Conservation (phyloP, 192 early-diverging fungal genomes). For the Umbelopsis ramanniana region DNA sequence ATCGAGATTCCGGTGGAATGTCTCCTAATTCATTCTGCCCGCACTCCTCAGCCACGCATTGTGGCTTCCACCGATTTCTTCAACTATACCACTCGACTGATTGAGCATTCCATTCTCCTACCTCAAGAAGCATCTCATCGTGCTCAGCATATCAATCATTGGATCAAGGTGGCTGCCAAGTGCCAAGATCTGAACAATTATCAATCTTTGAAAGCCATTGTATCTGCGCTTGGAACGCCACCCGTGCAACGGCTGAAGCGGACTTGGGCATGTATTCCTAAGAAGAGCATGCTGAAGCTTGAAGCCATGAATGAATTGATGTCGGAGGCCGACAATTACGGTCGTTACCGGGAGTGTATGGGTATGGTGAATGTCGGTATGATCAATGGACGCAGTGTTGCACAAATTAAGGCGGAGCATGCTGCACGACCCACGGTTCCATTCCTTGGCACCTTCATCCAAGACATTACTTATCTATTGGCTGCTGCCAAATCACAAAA, state of each 20-base stretch:
- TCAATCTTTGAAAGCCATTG: constrained; percentile 73
- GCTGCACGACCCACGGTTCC: constrained; percentile 66
- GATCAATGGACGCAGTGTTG: constrained; percentile 28
- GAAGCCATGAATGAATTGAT: constrained; percentile 61
- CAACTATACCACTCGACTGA: constrained; percentile 75
- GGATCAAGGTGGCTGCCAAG: constrained; percentile 73
- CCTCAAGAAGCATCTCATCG: constrained; percentile 60
- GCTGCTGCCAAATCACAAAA: constrained; percentile 62
- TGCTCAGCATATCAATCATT: constrained; percentile 67
- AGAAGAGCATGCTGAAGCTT: constrained; percentile 63
- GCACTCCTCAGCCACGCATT: constrained; percentile 64
- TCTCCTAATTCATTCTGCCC: constrained; percentile 65
- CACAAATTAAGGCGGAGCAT: constrained; percentile 35
- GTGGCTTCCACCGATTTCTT: constrained; percentile 77
- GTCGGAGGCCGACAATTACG: constrained; percentile 74
- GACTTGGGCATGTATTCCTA: constrained; percentile 75
- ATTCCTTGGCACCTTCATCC: constrained; percentile 77
- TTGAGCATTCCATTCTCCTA: constrained; percentile 73
- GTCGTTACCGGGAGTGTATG: constrained; percentile 68
- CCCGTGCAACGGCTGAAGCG: constrained; percentile 71
- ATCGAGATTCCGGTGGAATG: constrained; percentile 62
- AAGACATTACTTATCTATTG: constrained; percentile 76
- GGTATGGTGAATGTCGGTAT: constrained; percentile 40
- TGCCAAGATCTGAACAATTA: constrained; percentile 69
- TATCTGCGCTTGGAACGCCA: constrained; percentile 69